Percentiles rank a stretch among this genome's conserved stretches.
Conservation (phyloP, 345 rosid genomes). For the Luvunga scandens region DNA sequence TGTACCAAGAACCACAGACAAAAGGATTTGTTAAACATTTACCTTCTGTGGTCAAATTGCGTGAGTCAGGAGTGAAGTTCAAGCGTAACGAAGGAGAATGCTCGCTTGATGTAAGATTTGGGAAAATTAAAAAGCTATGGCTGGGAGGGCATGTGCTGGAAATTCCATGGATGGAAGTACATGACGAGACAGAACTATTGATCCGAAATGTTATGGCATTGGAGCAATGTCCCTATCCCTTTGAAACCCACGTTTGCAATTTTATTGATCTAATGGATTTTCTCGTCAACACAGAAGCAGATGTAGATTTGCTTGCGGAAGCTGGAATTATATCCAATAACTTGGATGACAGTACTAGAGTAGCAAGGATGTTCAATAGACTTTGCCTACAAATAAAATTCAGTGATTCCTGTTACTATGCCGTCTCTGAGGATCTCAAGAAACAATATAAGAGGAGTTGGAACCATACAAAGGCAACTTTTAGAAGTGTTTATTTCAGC, state of each 20-base stretch:
- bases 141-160: not conserved
- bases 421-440: not conserved
- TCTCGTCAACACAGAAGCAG: slow-evolving; percentile 8
- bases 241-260: too few relatives aligned
- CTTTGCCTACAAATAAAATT: not conserved
- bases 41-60: not conserved
- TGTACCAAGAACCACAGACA: not conserved
- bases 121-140: not conserved
- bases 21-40: not conserved
- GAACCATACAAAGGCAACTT: slow-evolving; percentile 1
- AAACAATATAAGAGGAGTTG: not conserved
- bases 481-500: slow-evolving; percentile 11
- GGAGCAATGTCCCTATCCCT: slow-evolving; percentile 7
- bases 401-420: not conserved
- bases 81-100: not conserved
- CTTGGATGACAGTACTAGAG: not conserved
- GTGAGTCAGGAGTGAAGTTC: not conserved
- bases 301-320: slow-evolving; percentile 16
- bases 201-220: slow-evolving; percentile 19
- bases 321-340: not conserved
- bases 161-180: not conserved
- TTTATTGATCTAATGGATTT: not conserved
- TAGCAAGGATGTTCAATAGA: slow-evolving; percentile 8
- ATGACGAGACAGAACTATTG: slow-evolving; percentile 3
- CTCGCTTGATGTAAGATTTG: not conserved